Evolutionary conservation across 345 rosid species (phyloP), one percentile per base, ranked within the genome.

Genomic region (Melaleuca quinquenervia): DNA sequence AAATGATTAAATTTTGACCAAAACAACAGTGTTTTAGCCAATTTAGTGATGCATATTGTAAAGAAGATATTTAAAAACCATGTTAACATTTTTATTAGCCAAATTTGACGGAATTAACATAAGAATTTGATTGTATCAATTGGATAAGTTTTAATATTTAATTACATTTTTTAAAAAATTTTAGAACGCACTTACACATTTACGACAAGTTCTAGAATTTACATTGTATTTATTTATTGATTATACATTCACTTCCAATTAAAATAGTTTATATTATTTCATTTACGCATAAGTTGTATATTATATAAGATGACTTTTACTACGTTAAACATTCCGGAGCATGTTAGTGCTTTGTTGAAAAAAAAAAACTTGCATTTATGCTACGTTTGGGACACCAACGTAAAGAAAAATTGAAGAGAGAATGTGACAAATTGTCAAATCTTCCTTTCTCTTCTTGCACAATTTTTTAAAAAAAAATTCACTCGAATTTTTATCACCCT

Each of bases 271-370:
- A 24, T 4, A 56, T 26, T 58, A n/a, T 58, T 58, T 58, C n/a
- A n/a, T 58, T n/a, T 29, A n/a, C 29, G 14, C 7, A 13, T 32
- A 1, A 58, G 16, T 32, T 13, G n/a, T n/a, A 0, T 12, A 58
- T 58, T 58, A 6, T 58, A n/a, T 58, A 0, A 58, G 70, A 56
- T 56, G 8, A 12, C n/a, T n/a, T 58, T 11, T 53, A 11, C 3
- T 58, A n/a, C 12, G 13, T n/a, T n/a, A 13, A 3, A 51, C 18
- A 51, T 51, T 51, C 52, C 32, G 36, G 18, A 13, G 3, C 1
- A n/a, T 58, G 12, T 58, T 12, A n/a, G 36, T n/a, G 8, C 70
- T 1, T 12, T 58, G 0, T 0, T n/a, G 5, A 2, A 0, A 18
- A 11, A 2, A 0, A 18, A 52, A 29, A 64, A 64, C 11, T 29